A percentile compares a stretch with the other conserved stretches of the same genome.
Conservation (phyloP, 208 protist genomes). For the Acanthamoeba castellanii region DNA sequence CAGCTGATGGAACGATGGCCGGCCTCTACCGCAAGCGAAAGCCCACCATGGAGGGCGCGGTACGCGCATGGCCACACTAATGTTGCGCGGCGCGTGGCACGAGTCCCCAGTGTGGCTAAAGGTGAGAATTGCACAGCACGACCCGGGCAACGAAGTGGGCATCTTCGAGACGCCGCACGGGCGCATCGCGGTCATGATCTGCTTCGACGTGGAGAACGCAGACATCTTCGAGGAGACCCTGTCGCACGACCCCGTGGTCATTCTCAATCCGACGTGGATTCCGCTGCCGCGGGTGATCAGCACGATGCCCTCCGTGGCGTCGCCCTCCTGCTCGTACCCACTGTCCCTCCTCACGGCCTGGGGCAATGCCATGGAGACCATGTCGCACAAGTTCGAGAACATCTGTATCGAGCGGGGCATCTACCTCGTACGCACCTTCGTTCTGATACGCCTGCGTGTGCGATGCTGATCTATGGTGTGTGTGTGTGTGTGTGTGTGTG, state of each 20-base stretch:
- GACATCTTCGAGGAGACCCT: constrained; percentile 76
- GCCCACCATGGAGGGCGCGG: constrained; percentile 33
- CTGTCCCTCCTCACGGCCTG: constrained; percentile 10
- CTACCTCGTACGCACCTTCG: constrained; percentile 5
- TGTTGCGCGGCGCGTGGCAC: background rate
- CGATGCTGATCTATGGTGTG: no score
- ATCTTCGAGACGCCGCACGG: constrained; percentile 54
- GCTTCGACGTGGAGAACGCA: constrained; percentile 77
- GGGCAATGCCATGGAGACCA: constrained; percentile 57
- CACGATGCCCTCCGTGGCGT: background rate
- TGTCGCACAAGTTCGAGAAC: constrained; percentile 75
- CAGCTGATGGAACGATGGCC: background rate
- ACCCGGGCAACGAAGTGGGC: constrained; percentile 38
- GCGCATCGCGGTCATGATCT: constrained; percentile 72
- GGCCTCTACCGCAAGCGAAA: constrained; percentile 56
- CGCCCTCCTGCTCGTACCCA: background rate
- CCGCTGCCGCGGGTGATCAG: background rate
- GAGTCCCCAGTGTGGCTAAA: background rate
- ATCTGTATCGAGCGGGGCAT: constrained; percentile 23
- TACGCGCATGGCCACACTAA: background rate
- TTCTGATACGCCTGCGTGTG: background rate
- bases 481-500: no score
- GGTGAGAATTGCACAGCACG: background rate
- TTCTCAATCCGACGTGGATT: constrained; percentile 75
- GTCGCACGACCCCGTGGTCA: constrained; percentile 14